Evolutionary conservation across 768 basidiomycete species (phyloP).

Genomic region (Calocera viscosa): DNA sequence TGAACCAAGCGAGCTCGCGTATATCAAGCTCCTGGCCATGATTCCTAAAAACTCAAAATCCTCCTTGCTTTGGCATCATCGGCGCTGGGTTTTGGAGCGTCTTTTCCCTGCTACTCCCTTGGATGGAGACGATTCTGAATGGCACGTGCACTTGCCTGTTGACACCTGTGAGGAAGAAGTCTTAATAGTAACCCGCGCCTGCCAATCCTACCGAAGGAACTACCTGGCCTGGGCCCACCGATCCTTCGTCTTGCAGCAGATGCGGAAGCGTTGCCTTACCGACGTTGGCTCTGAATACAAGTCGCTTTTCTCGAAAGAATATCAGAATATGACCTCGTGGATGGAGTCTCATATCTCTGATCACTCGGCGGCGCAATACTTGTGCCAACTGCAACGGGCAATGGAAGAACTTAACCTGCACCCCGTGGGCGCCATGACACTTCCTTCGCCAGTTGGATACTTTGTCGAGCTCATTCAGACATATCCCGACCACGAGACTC

Average conservation of each 20-base stretch:
- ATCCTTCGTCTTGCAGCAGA: slow-evolving; percentile 32
- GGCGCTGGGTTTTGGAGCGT: slow-evolving; percentile 47
- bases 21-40: slow-evolving; percentile 38
- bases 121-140: slow-evolving; percentile 17
- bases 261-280: slow-evolving; percentile 18
- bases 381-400: slow-evolving; percentile 27
- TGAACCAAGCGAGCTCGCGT: slow-evolving; percentile 37
- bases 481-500: not conserved
- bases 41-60: slow-evolving; percentile 49
- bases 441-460: not conserved
- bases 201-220: slow-evolving; percentile 55
- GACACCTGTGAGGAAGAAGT: slow-evolving; percentile 33
- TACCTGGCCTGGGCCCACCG: slow-evolving; percentile 65
- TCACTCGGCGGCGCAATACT: slow-evolving; percentile 49
- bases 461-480: not conserved
- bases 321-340: slow-evolving; percentile 36
- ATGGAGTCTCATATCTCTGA: slow-evolving; percentile 54
- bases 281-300: slow-evolving; percentile 7
- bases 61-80: slow-evolving; percentile 56
- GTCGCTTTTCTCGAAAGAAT: slow-evolving; percentile 32
- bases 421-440: not conserved
- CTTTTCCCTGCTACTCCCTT: slow-evolving; percentile 22
- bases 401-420: slow-evolving; percentile 15
- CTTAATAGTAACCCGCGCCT: slow-evolving; percentile 35
- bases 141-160: not conserved